Conservation (phyloP, 192 early-diverging fungal species). For the Backusella australiensis region DNA sequence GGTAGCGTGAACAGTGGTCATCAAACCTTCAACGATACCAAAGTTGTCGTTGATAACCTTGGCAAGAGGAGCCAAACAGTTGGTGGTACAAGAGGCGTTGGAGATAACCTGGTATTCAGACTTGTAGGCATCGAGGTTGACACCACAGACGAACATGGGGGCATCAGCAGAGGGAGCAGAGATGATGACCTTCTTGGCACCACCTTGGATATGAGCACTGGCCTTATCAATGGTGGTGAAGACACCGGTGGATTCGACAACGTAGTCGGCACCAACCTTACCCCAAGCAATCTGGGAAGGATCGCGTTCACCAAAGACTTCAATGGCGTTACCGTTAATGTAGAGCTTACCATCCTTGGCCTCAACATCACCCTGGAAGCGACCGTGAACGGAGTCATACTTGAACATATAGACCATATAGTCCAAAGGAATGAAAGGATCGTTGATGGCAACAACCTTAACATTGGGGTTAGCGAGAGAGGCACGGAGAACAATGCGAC, state of each 20-base stretch:
- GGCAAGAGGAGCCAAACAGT: constrained; percentile 96
- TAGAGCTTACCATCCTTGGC: constrained; percentile 83
- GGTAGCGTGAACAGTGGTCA: constrained; percentile 97
- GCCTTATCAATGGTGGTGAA: constrained; percentile 95
- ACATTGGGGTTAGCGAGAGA: constrained; percentile 72
- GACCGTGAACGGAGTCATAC: constrained; percentile 23
- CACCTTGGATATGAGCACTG: constrained; percentile 80
- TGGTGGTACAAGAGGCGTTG: constrained; percentile 99
- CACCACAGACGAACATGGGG: constrained; percentile 97
- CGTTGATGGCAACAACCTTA: constrained; percentile 90
- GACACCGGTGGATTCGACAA: constrained; percentile 98
- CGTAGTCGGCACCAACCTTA: constrained; percentile 77
- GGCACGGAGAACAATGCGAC: constrained; percentile 93
- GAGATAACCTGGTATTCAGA: constrained; percentile 83
- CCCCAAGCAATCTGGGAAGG: constrained; percentile 70
- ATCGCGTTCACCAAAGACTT: constrained; percentile 71
- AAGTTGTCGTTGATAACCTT: constrained; percentile 96
- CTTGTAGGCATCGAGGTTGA: constrained; percentile 96
- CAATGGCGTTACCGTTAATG: constrained; percentile 82
- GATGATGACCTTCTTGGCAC: constrained; percentile 98
- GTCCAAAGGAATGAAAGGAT: constrained; percentile 93
- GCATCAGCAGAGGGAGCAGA: constrained; percentile 94
- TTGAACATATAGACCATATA: constrained; percentile 92
- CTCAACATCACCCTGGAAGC: constrained; percentile 81
- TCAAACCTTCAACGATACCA: constrained; percentile 93